Evolutionary conservation across 1,284 basidiomycete species (phyloP).

Genomic region (Puccinia polysora): DNA sequence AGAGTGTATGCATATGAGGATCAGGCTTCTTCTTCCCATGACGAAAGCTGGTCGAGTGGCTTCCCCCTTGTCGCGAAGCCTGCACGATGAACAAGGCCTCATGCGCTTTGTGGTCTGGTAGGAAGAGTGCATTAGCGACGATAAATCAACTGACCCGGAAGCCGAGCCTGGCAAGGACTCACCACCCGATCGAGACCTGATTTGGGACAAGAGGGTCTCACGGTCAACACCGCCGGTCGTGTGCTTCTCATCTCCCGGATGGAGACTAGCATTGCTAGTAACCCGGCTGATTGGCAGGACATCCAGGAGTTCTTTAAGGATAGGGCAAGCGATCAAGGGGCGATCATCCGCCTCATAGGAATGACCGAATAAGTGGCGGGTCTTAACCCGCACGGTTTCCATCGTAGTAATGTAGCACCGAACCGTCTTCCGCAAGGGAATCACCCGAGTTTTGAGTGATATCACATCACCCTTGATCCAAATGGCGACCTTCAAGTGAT

Average conservation of each 20-base stretch:
- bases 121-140: background rate
- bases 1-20: slow-evolving; percentile 37
- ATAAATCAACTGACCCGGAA: background rate
- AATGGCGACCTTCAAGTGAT: slow-evolving; percentile 31
- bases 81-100: slow-evolving; percentile 22
- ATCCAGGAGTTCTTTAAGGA: slow-evolving; percentile 28
- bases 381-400: slow-evolving; percentile 37
- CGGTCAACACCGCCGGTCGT: slow-evolving; percentile 17
- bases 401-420: slow-evolving; percentile 37
- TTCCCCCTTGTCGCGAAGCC: background rate
- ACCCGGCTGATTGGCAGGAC: slow-evolving; percentile 27
- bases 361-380: slow-evolving; percentile 17
- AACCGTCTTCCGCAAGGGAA: slow-evolving; percentile 34
- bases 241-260: background rate
- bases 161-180: background rate
- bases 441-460: slow-evolving; percentile 26
- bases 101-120: slow-evolving; percentile 10
- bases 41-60: background rate
- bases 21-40: slow-evolving; percentile 28
- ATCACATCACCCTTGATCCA: slow-evolving; percentile 40
- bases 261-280: background rate
- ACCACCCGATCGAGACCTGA: slow-evolving; percentile 27
- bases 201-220: background rate
- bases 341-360: slow-evolving; percentile 12
- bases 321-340: slow-evolving; percentile 18